Evolutionary conservation across 805 yeast genomes (phyloP).

Genomic region (Kazachstania africana): DNA sequence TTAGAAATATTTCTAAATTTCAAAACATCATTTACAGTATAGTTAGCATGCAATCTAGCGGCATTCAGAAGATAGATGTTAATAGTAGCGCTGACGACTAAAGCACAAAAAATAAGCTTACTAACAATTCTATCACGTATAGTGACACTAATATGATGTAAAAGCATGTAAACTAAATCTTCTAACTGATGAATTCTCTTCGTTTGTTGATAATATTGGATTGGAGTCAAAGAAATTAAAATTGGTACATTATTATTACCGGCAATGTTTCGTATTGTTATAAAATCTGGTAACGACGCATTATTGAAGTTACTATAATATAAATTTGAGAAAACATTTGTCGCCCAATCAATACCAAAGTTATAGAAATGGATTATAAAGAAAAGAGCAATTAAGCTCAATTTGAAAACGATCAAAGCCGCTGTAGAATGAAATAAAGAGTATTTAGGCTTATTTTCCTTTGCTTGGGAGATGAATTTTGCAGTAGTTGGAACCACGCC

Average conservation of each 20-base stretch:
- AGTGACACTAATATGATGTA: constrained; percentile 50
- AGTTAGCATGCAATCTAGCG: constrained; percentile 51
- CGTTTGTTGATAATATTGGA: constrained; percentile 44
- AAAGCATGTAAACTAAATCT: constrained; percentile 25
- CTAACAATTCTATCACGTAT: constrained; percentile 73
- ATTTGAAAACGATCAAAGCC: constrained; percentile 42
- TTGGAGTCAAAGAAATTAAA: constrained; percentile 46
- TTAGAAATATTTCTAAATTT: no score
- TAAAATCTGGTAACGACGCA: constrained; percentile 27
- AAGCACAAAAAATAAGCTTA: constrained; percentile 59
- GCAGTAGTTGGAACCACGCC: constrained; percentile 51
- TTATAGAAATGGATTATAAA: constrained; percentile 55
- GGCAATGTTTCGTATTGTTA: constrained; percentile 10
- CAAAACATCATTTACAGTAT: constrained; percentile 24
- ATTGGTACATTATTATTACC: constrained; percentile 37
- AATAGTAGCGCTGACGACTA: constrained; percentile 64
- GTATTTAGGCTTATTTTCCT: constrained; percentile 28
- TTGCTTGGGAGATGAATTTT: not conserved
- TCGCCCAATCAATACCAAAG: constrained; percentile 56
- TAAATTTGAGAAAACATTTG: constrained; percentile 1
- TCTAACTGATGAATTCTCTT: constrained; percentile 16
- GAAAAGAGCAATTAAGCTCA: constrained; percentile 45
- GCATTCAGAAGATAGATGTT: constrained; percentile 81
- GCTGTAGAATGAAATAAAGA: constrained; percentile 27
- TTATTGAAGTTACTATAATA: constrained; percentile 1